These are phyloP conservation scores for Trichoderma harzianum DNA, from an alignment of 2,329 filamentous ascomycete species.

Conservation along the genomic window DNA sequence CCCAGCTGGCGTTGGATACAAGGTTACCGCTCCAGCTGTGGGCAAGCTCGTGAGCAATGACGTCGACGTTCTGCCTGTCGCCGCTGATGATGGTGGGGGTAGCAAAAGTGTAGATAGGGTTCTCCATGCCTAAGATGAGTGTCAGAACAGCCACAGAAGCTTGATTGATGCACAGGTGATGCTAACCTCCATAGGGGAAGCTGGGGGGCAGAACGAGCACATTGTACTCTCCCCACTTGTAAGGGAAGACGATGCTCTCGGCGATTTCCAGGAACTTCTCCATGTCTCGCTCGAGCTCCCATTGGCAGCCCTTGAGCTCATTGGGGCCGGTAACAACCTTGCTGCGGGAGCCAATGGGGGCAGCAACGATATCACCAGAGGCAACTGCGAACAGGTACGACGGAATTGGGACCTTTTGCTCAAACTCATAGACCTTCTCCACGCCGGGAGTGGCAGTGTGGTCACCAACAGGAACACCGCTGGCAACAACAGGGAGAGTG, in stretches of 20 bases:
- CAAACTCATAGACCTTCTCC: conserved; percentile 73
- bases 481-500: conserved; percentile 84
- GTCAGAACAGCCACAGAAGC: background rate
- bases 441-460: conserved; percentile 43
- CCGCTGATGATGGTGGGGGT: conserved; percentile 93
- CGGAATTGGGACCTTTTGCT: conserved; percentile 89
- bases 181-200: conserved; percentile 78
- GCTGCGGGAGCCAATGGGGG: conserved; percentile 82
- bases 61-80: conserved; percentile 86
- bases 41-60: conserved; percentile 82
- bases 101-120: conserved; percentile 91
- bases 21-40: conserved; percentile 88
- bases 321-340: conserved; percentile 85
- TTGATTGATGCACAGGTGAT: background rate
- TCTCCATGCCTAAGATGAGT: conserved; percentile 66
- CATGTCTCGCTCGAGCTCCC: conserved; percentile 87
- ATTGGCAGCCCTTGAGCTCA: conserved; percentile 77
- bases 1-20: conserved; percentile 75
- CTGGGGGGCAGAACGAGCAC: conserved; percentile 85
- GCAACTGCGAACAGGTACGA: conserved; percentile 94
- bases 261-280: conserved; percentile 88
- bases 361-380: conserved; percentile 77
- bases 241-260: conserved; percentile 78
- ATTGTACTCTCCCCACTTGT: conserved; percentile 94
- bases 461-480: conserved; percentile 62